Base-by-base conservation (phyloP, 768 basidiomycete species). In the Lepiota venenata region DNA sequence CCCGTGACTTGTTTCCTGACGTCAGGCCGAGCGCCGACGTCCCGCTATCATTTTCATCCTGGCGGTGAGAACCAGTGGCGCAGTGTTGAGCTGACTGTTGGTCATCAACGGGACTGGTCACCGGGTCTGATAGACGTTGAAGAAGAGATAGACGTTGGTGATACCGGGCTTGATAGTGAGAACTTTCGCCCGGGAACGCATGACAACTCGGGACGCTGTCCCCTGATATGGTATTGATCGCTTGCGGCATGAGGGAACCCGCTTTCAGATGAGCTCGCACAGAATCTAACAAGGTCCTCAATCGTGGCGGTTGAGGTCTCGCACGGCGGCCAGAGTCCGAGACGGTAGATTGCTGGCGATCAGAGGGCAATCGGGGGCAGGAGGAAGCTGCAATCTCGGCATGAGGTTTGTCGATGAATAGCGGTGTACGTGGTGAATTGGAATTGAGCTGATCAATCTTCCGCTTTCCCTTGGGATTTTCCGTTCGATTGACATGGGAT, bases 211-310 rank as follows among this genome's bases (percentile, higher is more conserved):
- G 40, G 5, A 14, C 20, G 21, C 35, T 21, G 10, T 42, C 16
- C 25, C 36, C 39, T 20, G 46, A 21, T 16, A 20, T 52, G 21
- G 16, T 27, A 18, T 35, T 36, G 25, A 38, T 22, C 27, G 16
- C 45, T 36, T 20, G 46, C 42, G 8, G 11, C 10, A 15, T 25
- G 11, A 38, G 15, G 14, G 18, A 14, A 10, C 15, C 36, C 6
- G 39, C 10, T 47, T 40, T 41, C 16, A 55, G 53, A 22, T 55
- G 46, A 7, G 53, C 22, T 38, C 20, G 46, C n/a, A 47, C 20
- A 10, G 39, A 48, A 29, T 54, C 52, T 11, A 47, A 15, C 14
- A 55, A 21, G 2, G 46, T 41, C 35, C 21, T 47, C 38, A 16
- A 39, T 10, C 53, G 40, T 7, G 46, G 51, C 21, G 10, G n/a